Conservation (phyloP, 352 stramenopile genomes). For the Pythium folliculosum region DNA sequence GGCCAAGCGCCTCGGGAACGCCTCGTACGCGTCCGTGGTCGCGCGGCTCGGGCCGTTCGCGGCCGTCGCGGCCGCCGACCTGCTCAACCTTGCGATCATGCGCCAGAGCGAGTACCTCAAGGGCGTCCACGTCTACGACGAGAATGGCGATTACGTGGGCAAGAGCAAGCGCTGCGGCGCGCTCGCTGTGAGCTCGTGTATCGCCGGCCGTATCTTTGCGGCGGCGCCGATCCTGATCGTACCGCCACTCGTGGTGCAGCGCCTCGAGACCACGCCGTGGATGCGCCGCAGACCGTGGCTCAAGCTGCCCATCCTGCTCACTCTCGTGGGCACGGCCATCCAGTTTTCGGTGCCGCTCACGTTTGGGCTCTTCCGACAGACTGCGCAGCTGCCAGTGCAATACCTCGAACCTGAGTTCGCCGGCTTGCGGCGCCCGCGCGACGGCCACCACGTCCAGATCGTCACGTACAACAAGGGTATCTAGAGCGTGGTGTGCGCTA, state of each 20-base stretch:
- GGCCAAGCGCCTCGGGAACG: slow-evolving; percentile 50
- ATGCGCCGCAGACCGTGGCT: slow-evolving; percentile 53
- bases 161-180: slow-evolving; percentile 75
- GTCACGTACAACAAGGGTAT: slow-evolving; percentile 88
- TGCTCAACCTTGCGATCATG: slow-evolving; percentile 88
- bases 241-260: slow-evolving; percentile 64
- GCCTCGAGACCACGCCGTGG: slow-evolving; percentile 47
- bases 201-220: slow-evolving; percentile 74
- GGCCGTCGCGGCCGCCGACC: slow-evolving; percentile 78
- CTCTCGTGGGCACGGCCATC: slow-evolving; percentile 73
- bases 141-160: slow-evolving; percentile 74
- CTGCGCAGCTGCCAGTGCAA: slow-evolving; percentile 59
- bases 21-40: slow-evolving; percentile 49
- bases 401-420: slow-evolving; percentile 72
- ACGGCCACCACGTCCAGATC: slow-evolving; percentile 55
- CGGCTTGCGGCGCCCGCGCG: slow-evolving; percentile 32
- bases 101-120: slow-evolving; percentile 82
- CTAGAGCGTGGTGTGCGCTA: slow-evolving; percentile 12
- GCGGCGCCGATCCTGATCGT: slow-evolving; percentile 79
- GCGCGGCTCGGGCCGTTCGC: slow-evolving; percentile 75
- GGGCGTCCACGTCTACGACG: slow-evolving; percentile 82
- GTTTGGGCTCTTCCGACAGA: slow-evolving; percentile 86
- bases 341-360: slow-evolving; percentile 85
- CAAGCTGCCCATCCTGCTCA: slow-evolving; percentile 66
- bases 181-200: slow-evolving; percentile 75